Percentiles rank a stretch among this genome's conserved stretches.
phyloP scores from a whole-genome alignment of 371 early-diverging fungal species.

The Mucor saturninus region DNA sequence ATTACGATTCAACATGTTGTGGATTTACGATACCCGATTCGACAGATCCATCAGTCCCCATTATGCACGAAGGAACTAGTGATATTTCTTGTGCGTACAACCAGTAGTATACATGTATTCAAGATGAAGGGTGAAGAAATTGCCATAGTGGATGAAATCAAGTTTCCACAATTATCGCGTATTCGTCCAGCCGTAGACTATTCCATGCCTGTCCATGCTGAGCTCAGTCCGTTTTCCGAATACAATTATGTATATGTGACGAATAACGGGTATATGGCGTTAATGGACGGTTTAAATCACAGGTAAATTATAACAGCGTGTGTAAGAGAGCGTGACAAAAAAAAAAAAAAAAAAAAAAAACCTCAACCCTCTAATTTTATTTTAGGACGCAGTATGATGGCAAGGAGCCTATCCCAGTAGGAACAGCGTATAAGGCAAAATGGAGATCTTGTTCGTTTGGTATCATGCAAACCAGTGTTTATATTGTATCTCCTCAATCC shows the following conservation, averaged over 20 bases:
- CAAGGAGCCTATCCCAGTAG: neutral
- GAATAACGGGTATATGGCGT: slow-evolving; percentile 22
- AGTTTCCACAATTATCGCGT: slow-evolving; percentile 2
- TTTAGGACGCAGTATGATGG: slow-evolving; percentile 4
- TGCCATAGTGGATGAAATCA: slow-evolving; percentile 2
- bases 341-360: too few species aligned
- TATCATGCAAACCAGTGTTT: neutral
- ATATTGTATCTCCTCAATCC: slow-evolving; percentile 19
- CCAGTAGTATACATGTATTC: slow-evolving; percentile 14
- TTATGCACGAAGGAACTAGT: neutral
- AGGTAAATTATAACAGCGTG: neutral
- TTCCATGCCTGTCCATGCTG: slow-evolving; percentile 25
- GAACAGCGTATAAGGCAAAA: slow-evolving; percentile 11
- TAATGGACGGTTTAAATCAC: slow-evolving; percentile 10
- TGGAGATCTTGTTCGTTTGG: slow-evolving; percentile 25
- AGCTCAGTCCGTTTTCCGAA: slow-evolving; percentile 12
- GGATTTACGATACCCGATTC: slow-evolving; percentile 20
- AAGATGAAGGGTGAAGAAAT: neutral
- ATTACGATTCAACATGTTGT: neutral
- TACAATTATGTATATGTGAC: slow-evolving; percentile 20
- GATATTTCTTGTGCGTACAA: slow-evolving; percentile 17
- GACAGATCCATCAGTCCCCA: slow-evolving; percentile 21
- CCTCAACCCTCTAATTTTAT: neutral
- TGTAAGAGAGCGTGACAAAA: neutral
- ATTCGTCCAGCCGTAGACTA: slow-evolving; percentile 15